Evolutionary conservation across 371 early-diverging fungal species (phyloP), one percentile per base, ranked within the genome.

Genomic region (Cokeromyces recurvatus): DNA sequence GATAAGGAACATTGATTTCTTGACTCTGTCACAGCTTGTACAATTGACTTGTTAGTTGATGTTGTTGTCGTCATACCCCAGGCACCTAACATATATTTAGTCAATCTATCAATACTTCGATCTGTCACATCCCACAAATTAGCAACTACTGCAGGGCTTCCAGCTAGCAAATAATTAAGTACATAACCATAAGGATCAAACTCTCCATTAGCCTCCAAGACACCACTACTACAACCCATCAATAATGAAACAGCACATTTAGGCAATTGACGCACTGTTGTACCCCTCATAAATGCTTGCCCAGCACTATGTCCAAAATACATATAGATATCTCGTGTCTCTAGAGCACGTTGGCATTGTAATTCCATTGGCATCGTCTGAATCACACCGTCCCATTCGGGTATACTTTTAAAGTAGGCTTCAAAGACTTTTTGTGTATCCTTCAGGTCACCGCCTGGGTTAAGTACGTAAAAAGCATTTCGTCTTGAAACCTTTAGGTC

Each of bases 71-170:
- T 41, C 27, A 96, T 43, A 0, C 90, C 92, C 88, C 94, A 94
- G 9, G 62, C 40, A 1, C 56, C 51, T 44, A 97, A 67, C 68
- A 92, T 49, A 2, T 71, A 63, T 24, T 75, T 73, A 15, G 87
- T 86, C 48, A 92, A 85, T n/a, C 82, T 71, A 60, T 99, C 99
- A 35, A 99, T 86, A 63, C 99, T 99, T 59, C 85, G 80, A 69
- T 99, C 99, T 1, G 99, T 99, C 7, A 99, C 97, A 71, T 99
- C 99, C 99, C 99, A 99, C 14, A 99, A 74, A 55, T 95, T 97
- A 16, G 92, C 98, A 0, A 98, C 85, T 0, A 98, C 69, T 2
- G 92, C 78, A 4, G 89, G 91, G 51, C 94, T 71, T 51, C 91
- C 88, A 44, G 78, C 89, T n/a, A 92, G 51, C 29, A 94, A 43